Evolutionary conservation across 306 rosid genomes (phyloP), one percentile per base, ranked within the genome.

Genomic region (Lupinus albus): DNA sequence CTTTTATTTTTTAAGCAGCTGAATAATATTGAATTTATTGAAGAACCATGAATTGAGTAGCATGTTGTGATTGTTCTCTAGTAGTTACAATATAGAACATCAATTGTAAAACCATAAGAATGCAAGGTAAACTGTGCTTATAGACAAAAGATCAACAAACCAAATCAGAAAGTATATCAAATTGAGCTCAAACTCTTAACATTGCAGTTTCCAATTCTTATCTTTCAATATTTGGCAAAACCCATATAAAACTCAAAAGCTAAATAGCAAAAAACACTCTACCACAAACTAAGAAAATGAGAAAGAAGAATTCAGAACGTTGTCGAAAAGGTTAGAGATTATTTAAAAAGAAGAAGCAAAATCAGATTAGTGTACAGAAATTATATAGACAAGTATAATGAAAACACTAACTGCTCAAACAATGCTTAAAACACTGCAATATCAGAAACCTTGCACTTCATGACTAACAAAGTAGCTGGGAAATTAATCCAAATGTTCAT

Each of bases 311-410:
- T 41, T 42, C 4, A 11, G 28, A 21, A 21, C 28, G 0, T 15
- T 20, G 35, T 35, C 15, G 8, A 39, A 60, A 48, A 11, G 51
- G 38, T 15, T 16, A n/a, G 36, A 13, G 11, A 20, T 13, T 30
- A 12, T 32, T 32, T 32, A 11, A 4, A 14, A 21, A 21, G 3
- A 10, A 44, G 17, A n/a, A n/a, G 0, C 8, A 30, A 20, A 54
- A 41, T 76, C 15, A 62, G 13, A 70, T 53, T 54, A 12, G 20
- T 25, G 12, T 30, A 66, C 10, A 67, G 28, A 21, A 21, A 21
- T 21, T 11, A 18, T 18, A 33, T 56, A 30, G 13, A 20, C 6
- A 51, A 61, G 3, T 21, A 21, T 21, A 21, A 1, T 21, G 3
- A 21, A 21, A 8, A 36, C 1, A 36, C 10, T 36, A 36, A 36